These are phyloP conservation scores for Parietichytrium sp. DNA, from an alignment of 108 stramenopile genomes.

Conservation along the genomic window DNA sequence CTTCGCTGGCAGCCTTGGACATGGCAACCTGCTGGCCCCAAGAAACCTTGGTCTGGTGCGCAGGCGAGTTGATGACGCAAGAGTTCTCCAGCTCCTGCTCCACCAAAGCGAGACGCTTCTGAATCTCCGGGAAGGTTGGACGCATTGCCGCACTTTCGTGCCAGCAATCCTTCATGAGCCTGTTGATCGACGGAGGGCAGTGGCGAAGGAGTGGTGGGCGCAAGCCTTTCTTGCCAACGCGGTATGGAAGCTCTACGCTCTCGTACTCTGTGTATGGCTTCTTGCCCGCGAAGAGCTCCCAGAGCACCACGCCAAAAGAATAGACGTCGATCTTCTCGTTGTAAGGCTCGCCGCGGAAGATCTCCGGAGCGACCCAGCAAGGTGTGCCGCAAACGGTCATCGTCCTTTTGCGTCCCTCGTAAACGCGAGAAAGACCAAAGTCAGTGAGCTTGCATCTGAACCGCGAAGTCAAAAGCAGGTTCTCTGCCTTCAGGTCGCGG, in stretches of 20 bases:
- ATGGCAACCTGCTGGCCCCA: constrained; percentile 22
- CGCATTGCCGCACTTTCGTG: constrained; percentile 9
- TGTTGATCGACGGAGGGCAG: background rate
- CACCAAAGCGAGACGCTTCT: constrained; percentile 33
- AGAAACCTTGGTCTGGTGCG: constrained; percentile 22
- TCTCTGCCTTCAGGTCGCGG: constrained; percentile 43
- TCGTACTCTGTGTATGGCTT: constrained; percentile 5
- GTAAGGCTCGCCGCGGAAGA: constrained; percentile 41
- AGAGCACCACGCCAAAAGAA: constrained; percentile 46
- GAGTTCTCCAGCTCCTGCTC: constrained; percentile 13
- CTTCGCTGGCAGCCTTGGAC: background rate
- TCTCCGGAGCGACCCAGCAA: constrained; percentile 46
- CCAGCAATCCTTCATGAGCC: constrained; percentile 49
- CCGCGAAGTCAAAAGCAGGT: constrained; percentile 36
- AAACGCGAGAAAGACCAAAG: constrained; percentile 47
- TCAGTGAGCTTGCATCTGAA: constrained; percentile 46
- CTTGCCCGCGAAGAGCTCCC: constrained; percentile 37
- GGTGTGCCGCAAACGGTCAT: constrained; percentile 47
- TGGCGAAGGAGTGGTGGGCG: constrained; percentile 32
- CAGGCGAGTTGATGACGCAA: constrained; percentile 23
- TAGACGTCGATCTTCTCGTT: constrained; percentile 50
- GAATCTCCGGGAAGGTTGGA: constrained; percentile 35
- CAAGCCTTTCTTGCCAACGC: constrained; percentile 35
- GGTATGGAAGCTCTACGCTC: constrained; percentile 36
- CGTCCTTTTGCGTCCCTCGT: constrained; percentile 34